Percentiles rank a stretch among this genome's conserved stretches.
Conservation (phyloP, 768 basidiomycete species). For the Lactifluus pinguis region DNA sequence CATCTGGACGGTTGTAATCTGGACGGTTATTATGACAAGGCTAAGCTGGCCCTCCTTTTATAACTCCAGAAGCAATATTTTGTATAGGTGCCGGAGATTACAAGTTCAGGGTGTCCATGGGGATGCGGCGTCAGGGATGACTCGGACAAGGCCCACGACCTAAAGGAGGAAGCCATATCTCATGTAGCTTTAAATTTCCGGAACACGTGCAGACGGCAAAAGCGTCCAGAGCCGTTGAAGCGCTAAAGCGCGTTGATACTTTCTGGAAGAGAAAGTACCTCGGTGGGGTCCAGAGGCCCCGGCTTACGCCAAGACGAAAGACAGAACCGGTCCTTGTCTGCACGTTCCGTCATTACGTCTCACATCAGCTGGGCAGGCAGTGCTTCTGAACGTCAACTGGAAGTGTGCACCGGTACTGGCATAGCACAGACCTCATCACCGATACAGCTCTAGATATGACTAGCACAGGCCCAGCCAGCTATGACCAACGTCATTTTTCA, state of each 20-base stretch:
- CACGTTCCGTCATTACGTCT: constrained; percentile 10
- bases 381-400: not conserved
- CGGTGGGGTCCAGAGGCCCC: not conserved
- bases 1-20: not conserved
- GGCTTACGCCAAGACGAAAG: constrained; percentile 4
- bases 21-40: not conserved
- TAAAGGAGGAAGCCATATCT: not conserved
- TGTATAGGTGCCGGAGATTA: constrained; percentile 2
- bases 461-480: not conserved
- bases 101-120: not conserved
- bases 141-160: not conserved
- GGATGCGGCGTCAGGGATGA: not conserved
- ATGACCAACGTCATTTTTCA: not conserved
- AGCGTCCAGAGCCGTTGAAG: not conserved
- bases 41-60: not conserved
- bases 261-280: not conserved
- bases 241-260: not conserved
- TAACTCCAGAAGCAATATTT: not conserved
- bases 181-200: not conserved
- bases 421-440: not conserved
- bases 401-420: not conserved
- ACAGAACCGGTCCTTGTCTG: not conserved
- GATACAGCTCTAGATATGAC: not conserved
- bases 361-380: not conserved
- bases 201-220: constrained; percentile 7